phyloP scores from a whole-genome alignment of 148 eudicot genomes.

The Cornus kousa region DNA sequence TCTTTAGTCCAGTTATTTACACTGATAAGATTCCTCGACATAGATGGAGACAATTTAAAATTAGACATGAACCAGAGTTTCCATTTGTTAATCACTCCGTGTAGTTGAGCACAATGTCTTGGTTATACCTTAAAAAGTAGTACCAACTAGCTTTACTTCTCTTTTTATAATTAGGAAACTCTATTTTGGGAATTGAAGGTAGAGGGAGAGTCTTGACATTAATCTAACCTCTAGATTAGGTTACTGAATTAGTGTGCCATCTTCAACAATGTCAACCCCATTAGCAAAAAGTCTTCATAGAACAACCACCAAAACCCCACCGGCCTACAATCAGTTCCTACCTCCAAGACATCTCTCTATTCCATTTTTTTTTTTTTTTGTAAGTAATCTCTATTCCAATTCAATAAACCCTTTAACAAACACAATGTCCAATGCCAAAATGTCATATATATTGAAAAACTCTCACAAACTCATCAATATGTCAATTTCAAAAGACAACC shows the following conservation, averaged over 20 bases:
- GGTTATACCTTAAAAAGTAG: no score
- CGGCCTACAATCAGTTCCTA: slow-evolving; percentile 17
- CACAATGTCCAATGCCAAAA: slow-evolving; percentile 23
- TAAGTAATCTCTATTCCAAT: no score
- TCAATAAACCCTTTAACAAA: not conserved
- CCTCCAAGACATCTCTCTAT: slow-evolving; percentile 16
- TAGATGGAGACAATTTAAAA: not conserved
- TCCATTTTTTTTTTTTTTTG: not conserved
- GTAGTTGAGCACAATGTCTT: not conserved
- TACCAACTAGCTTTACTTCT: no score
- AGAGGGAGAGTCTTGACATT: not conserved
- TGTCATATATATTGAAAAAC: slow-evolving; percentile 23
- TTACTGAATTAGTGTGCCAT: not conserved
- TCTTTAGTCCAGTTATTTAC: not conserved
- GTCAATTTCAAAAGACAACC: slow-evolving; percentile 12
- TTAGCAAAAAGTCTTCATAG: slow-evolving; percentile 15
- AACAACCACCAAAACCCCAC: slow-evolving; percentile 17
- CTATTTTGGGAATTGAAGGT: not conserved
- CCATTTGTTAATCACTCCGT: not conserved
- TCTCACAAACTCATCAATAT: slow-evolving; percentile 11
- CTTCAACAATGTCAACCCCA: slow-evolving; percentile 14
- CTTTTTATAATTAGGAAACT: no score
- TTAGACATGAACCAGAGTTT: not conserved
- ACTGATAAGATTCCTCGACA: not conserved
- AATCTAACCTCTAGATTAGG: not conserved